Evolutionary conservation across 1,284 basidiomycete genomes (phyloP), one percentile per base, ranked within the genome.

Genomic region (Sporisorium reilianum): DNA sequence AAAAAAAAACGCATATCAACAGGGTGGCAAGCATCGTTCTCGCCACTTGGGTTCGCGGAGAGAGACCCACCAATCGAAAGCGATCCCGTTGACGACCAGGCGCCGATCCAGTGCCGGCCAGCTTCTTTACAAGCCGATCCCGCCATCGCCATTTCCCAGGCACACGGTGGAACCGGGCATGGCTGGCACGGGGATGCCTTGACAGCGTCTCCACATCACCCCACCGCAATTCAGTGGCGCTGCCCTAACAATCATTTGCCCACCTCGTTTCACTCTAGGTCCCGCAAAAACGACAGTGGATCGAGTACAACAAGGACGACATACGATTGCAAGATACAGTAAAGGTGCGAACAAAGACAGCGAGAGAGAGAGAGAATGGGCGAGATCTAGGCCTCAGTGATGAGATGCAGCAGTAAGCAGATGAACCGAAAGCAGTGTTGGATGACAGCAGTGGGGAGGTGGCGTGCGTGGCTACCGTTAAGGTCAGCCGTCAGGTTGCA

Each of bases 321-420:
- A 8, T 41, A 41, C n/a, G 8, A 41, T 41, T 41, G 38, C 38
- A 41, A 41, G 38, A 41, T 41, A 41, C n/a, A n/a, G n/a, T n/a
- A 41, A 41, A 3, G 3, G 36, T 41, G 38, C 38, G 7, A 41
- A 20, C 18, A 41, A 41, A 41, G 38, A 41, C n/a, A 20, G n/a
- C 38, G n/a, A 9, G 28, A n/a, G n/a, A n/a, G n/a, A n/a, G n/a
- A 36, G 9, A 36, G 3, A 14, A 36, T 14, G 36, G 5, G 36
- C 16, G n/a, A 41, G n/a, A 20, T 41, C 38, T 41, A 41, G 38
- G 36, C 6, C 32, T n/a, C n/a, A n/a, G 8, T 34, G 36, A 14
- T 20, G 38, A 41, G 18, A 41, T 41, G 38, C 38, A 41, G 36
- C n/a, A n/a, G n/a, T n/a, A n/a, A 18, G 18, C 4, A n/a, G 16